phyloP scores from a whole-genome alignment of 2,329 filamentous ascomycete genomes.

The Pleomassaria siparia region DNA sequence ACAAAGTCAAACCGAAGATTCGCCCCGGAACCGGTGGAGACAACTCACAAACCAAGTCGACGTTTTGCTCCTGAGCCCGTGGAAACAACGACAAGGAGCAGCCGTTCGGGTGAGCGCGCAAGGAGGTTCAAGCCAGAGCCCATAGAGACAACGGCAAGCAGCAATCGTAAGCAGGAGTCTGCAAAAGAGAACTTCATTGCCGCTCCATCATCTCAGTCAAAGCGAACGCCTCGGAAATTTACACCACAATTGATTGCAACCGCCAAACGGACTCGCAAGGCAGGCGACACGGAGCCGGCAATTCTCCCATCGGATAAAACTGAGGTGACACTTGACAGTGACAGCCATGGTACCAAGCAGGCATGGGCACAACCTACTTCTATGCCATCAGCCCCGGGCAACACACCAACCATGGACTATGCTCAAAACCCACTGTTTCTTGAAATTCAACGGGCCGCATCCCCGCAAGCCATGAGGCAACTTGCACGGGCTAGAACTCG shows the following conservation, averaged over 20 bases:
- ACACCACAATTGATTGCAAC: constrained; percentile 81
- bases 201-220: constrained; percentile 8
- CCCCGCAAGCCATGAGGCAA: constrained; percentile 32
- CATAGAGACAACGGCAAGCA: constrained; percentile 26
- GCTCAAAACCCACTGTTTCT: constrained; percentile 36
- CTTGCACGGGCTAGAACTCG: constrained; percentile 34
- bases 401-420: constrained; percentile 36
- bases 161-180: constrained; percentile 17
- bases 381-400: constrained; percentile 37
- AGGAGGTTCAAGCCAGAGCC: constrained; percentile 34
- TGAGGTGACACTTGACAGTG: constrained; percentile 62
- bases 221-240: constrained; percentile 56
- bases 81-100: constrained; percentile 31
- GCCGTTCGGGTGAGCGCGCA: constrained; percentile 23
- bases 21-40: constrained; percentile 35
- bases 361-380: constrained; percentile 57
- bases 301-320: constrained; percentile 69
- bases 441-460: constrained; percentile 39
- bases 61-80: constrained; percentile 35
- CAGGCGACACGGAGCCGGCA: constrained; percentile 64
- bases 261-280: constrained; percentile 68
- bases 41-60: constrained; percentile 18
- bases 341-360: constrained; percentile 23
- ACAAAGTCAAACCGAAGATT: constrained; percentile 43
- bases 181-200: constrained; percentile 6